Base-by-base conservation (phyloP, 2,329 filamentous ascomycete genomes). In the Neophaeococcomyces mojaviensis region DNA sequence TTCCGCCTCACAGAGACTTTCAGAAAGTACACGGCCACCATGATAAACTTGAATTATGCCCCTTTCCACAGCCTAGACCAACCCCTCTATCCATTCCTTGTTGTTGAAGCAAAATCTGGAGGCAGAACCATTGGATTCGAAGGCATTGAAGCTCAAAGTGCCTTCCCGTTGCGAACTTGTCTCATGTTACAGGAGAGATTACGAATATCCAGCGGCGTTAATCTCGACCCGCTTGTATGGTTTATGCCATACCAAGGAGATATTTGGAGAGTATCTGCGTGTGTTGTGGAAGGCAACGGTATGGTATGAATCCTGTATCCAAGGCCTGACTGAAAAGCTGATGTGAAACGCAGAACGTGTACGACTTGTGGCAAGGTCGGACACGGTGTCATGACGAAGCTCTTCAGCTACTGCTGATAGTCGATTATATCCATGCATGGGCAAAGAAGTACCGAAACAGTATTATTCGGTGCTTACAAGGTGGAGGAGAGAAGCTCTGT, bases 381-480 rank as follows among this genome's bases (percentile, higher is more conserved):
- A 55, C 58, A 41, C 26, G 37, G 16, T 46, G 28, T n/a, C 35
- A 52, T 48, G 50, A 61, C 35, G 48, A 40, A 8, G 52, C 58
- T n/a, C 47, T 62, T 16, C 60, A 58, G 42, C 57, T 61, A 15
- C 44, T 61, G 9, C 51, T 60, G n/a, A 58, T 61, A 34, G 37
- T 62, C 15, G 60, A 62, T 47, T 57, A 56, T 41, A 58, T 61
- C 26, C 53, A 55, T 47, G 59, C 61, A 39, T 62, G 59, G 59
- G 59, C 59, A 15, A 8, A 16, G 6, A 15, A 8, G 7, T 35
- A 35, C 33, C 33, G 33, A 16, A 6, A 7, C 7, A 7, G 6
- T 8, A 35, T 35, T 15, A 12, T 35, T 7, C 8, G 6, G n/a
- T 35, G 33, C n/a, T 16, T 35, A 32, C 30, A n/a, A n/a, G n/a